Conservation (phyloP, 2,329 filamentous ascomycete genomes). For the Ceratocystis papillata region DNA sequence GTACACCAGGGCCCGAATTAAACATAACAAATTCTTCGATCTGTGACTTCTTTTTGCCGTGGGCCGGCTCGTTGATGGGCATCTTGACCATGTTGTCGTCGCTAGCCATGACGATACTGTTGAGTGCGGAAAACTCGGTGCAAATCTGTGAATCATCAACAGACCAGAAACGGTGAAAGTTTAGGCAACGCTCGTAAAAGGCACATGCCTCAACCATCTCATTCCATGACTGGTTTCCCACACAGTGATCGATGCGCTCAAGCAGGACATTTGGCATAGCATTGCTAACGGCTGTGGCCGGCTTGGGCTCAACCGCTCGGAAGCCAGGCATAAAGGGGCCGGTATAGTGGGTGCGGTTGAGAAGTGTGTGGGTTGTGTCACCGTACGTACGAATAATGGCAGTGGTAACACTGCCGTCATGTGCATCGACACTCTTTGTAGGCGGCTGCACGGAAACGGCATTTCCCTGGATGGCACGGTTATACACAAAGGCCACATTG, state of each 20-base stretch:
- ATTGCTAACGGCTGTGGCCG: conserved; percentile 31
- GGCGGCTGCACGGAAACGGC: conserved; percentile 54
- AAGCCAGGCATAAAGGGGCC: conserved; percentile 80
- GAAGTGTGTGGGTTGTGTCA: conserved; percentile 86
- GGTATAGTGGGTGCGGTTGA: conserved; percentile 58
- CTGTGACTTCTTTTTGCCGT: conserved; percentile 81
- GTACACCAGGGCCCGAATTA: conserved; percentile 80
- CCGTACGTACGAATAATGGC: conserved; percentile 87
- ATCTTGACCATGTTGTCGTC: conserved; percentile 84
- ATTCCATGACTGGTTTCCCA: conserved; percentile 93
- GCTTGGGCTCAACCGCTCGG: conserved; percentile 40
- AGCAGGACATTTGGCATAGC: conserved; percentile 47
- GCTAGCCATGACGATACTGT: conserved; percentile 81
- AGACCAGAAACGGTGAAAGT: conserved; percentile 95
- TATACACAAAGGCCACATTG: conserved; percentile 69
- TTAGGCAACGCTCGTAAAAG: conserved; percentile 78
- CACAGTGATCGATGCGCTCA: conserved; percentile 82
- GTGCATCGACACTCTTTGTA: conserved; percentile 42
- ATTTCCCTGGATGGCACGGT: conserved; percentile 56
- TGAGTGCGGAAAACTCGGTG: conserved; percentile 83
- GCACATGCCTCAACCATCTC: conserved; percentile 60
- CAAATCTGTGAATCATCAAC: conserved; percentile 89
- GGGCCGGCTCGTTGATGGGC: conserved; percentile 94
- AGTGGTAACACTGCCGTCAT: conserved; percentile 55
- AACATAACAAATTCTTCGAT: conserved; percentile 91